These are phyloP conservation scores for Mycena citricolor DNA, from an alignment of 1,284 basidiomycete genomes.

Conservation along the genomic window DNA sequence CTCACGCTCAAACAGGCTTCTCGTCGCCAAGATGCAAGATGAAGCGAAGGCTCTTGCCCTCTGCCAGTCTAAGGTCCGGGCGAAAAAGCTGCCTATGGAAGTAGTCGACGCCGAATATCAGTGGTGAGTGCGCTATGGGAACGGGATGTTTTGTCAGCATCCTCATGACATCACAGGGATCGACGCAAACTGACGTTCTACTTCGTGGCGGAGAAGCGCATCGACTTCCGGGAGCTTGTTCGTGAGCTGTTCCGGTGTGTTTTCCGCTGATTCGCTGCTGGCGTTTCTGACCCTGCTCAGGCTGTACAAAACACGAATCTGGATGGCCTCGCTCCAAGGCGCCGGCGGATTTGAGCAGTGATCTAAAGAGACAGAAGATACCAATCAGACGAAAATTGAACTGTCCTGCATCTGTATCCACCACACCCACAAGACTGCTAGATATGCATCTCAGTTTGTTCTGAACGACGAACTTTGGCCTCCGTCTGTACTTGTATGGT, in stretches of 20 bases:
- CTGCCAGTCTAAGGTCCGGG: constrained; percentile 87
- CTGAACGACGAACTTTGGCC: too few species aligned
- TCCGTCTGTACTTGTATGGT: too few species aligned
- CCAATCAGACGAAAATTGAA: constrained; percentile 5
- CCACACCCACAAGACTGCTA: too few species aligned
- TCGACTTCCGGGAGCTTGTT: constrained; percentile 96
- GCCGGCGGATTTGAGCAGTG: constrained; percentile 37
- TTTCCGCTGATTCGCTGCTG: neutral
- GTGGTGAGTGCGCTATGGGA: constrained; percentile 60
- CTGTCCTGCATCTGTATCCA: too few species aligned
- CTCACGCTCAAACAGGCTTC: constrained; percentile 45
- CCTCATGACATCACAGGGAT: constrained; percentile 75
- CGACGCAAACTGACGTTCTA: constrained; percentile 97
- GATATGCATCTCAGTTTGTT: too few species aligned
- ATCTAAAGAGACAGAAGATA: too few species aligned
- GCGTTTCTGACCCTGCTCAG: constrained; percentile 33
- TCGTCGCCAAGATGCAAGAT: constrained; percentile 83
- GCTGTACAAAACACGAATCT: constrained; percentile 77
- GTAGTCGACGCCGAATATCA: constrained; percentile 98
- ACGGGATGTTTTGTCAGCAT: too few species aligned
- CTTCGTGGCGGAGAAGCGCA: constrained; percentile 92
- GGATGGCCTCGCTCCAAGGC: constrained; percentile 54
- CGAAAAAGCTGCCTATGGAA: constrained; percentile 95
- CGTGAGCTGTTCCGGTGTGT: constrained; percentile 84
- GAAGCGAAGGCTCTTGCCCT: constrained; percentile 91